Evolutionary conservation across 768 basidiomycete genomes (phyloP).

Genomic region (Russula olivacea): DNA sequence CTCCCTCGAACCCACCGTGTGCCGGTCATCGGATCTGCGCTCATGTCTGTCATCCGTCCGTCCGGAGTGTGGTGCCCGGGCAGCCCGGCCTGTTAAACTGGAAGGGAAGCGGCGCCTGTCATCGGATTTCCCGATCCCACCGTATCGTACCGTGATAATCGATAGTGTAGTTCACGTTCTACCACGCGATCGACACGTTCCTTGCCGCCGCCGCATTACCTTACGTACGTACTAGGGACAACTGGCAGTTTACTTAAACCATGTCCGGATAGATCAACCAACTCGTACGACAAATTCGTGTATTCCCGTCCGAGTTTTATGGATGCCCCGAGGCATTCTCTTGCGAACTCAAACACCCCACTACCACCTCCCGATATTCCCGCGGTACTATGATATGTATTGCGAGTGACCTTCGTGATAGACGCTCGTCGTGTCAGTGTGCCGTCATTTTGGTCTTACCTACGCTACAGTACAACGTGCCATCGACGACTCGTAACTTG

Average conservation of each 20-base stretch:
- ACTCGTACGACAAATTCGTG: too few species aligned
- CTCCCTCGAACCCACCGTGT: neutral
- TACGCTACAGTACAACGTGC: neutral
- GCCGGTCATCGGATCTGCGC: slow-evolving; percentile 10
- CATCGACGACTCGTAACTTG: neutral
- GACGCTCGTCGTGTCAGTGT: neutral
- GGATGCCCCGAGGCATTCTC: neutral
- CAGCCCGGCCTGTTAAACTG: neutral
- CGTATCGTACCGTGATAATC: neutral
- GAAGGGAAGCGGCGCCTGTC: neutral
- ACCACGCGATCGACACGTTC: slow-evolving; percentile 6
- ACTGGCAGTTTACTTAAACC: neutral
- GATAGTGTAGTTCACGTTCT: neutral
- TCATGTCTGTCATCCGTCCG: neutral
- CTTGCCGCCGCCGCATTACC: neutral
- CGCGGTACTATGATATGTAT: neutral
- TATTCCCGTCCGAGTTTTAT: too few species aligned
- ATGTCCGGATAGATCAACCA: too few species aligned
- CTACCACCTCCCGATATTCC: neutral
- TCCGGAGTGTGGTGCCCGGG: neutral
- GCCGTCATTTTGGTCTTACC: slow-evolving; percentile 1
- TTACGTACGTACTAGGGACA: neutral
- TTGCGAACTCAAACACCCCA: neutral
- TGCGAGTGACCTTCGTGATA: slow-evolving; percentile 1
- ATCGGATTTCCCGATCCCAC: slow-evolving; percentile 3